These are phyloP conservation scores for Fagopyrum tataricum DNA, from an alignment of 148 eudicot genomes.

Conservation along the genomic window DNA sequence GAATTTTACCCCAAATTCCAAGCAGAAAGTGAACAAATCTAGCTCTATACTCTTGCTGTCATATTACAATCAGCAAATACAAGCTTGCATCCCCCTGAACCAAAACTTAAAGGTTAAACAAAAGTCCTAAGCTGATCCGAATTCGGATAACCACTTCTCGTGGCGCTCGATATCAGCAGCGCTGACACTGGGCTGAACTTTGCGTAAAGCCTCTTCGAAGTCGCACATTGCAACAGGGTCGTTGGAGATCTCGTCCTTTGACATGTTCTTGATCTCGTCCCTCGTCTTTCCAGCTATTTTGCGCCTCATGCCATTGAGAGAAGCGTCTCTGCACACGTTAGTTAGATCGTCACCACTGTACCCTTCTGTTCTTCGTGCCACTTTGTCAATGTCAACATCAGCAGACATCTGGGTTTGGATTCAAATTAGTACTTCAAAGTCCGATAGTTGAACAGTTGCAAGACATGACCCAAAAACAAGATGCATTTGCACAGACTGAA, in stretches of 20 bases:
- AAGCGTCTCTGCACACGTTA: constrained; percentile 91
- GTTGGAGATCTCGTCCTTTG: constrained; percentile 87
- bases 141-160: constrained; percentile 84
- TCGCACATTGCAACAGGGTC: constrained; percentile 97
- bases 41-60: background rate
- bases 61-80: constrained; percentile 1
- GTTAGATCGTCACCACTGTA: constrained; percentile 99
- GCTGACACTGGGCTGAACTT: constrained; percentile 93
- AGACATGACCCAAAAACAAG: no score
- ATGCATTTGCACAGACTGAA: no score
- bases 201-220: constrained; percentile 79
- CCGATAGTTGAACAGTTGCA: no score
- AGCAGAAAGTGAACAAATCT: background rate
- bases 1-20: no score
- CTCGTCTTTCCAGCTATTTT: constrained; percentile 93
- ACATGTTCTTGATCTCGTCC: constrained; percentile 92
- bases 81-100: background rate
- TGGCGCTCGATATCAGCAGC: constrained; percentile 84
- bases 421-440: no score
- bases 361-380: constrained; percentile 87
- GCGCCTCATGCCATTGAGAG: constrained; percentile 94
- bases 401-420: constrained; percentile 46
- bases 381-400: constrained; percentile 78
- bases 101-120: background rate
- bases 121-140: constrained; percentile 70